Conservation (phyloP, 352 stramenopile genomes). For the Pseudoperonospora humuli region DNA sequence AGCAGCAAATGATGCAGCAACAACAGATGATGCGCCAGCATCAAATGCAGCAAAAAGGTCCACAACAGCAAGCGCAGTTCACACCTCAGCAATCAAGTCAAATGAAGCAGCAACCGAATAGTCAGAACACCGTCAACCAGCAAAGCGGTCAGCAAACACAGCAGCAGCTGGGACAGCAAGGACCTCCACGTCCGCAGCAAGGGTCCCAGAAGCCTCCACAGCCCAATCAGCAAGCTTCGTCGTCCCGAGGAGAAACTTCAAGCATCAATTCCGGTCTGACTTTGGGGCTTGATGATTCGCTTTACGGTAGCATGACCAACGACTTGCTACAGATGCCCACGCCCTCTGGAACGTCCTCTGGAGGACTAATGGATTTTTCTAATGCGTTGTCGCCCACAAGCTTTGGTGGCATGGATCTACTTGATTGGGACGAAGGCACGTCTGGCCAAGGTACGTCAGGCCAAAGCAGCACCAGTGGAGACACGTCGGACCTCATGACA, state of each 20-base stretch:
- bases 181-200: slow-evolving; percentile 20
- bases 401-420: slow-evolving; percentile 49
- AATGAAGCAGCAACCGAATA: slow-evolving; percentile 29
- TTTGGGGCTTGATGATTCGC: slow-evolving; percentile 48
- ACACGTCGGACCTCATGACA: slow-evolving; percentile 55
- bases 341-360: slow-evolving; percentile 24
- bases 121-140: slow-evolving; percentile 25
- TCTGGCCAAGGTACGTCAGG: slow-evolving; percentile 14
- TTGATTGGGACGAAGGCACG: slow-evolving; percentile 28
- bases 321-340: slow-evolving; percentile 59
- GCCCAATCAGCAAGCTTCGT: slow-evolving; percentile 12
- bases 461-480: slow-evolving; percentile 15
- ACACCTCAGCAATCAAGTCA: slow-evolving; percentile 18
- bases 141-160: slow-evolving; percentile 36
- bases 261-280: slow-evolving; percentile 40
- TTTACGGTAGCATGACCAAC: slow-evolving; percentile 46
- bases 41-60: slow-evolving; percentile 28
- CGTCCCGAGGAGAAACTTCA: slow-evolving; percentile 34
- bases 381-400: slow-evolving; percentile 58
- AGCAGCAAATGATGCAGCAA: slow-evolving; percentile 39
- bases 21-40: slow-evolving; percentile 42
- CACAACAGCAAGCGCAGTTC: slow-evolving; percentile 25
- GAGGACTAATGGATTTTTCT: slow-evolving; percentile 56
- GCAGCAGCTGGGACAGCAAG: slow-evolving; percentile 30
- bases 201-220: slow-evolving; percentile 17